Evolutionary conservation across 2,329 filamentous ascomycete species (phyloP).

Genomic region (Talaromyces albobiverticillius): DNA sequence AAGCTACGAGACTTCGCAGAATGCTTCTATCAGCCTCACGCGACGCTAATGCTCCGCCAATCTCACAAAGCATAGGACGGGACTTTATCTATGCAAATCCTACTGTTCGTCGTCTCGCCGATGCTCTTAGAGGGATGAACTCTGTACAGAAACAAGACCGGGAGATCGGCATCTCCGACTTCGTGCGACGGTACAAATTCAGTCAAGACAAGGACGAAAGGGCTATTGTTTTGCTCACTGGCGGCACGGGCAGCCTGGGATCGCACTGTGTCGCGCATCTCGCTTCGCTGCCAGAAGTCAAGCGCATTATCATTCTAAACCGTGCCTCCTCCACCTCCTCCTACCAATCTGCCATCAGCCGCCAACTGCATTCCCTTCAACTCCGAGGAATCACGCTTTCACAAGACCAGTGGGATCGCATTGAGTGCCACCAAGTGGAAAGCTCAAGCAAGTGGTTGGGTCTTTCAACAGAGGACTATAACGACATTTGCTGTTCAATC

Average conservation of each 20-base stretch:
- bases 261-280: not conserved
- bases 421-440: not conserved
- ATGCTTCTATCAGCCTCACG: conserved; percentile 2
- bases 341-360: not conserved
- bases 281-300: not conserved
- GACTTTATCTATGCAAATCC: conserved; percentile 8
- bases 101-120: not conserved
- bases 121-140: not conserved
- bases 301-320: not conserved
- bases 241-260: not conserved
- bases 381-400: not conserved
- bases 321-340: not conserved
- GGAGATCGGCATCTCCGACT: not conserved
- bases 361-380: not conserved
- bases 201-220: not conserved
- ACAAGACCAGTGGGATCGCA: not conserved
- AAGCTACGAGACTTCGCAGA: not conserved
- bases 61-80: not conserved
- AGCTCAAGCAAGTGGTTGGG: not conserved
- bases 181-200: not conserved
- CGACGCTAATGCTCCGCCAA: not conserved
- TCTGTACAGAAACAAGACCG: not conserved
- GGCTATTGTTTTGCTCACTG: conserved; percentile 1
- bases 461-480: not conserved
- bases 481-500: not conserved